Evolutionary conservation across 164 flowering plant genomes (phyloP), one percentile per base, ranked within the genome.

Genomic region (Umbellularia californica): DNA sequence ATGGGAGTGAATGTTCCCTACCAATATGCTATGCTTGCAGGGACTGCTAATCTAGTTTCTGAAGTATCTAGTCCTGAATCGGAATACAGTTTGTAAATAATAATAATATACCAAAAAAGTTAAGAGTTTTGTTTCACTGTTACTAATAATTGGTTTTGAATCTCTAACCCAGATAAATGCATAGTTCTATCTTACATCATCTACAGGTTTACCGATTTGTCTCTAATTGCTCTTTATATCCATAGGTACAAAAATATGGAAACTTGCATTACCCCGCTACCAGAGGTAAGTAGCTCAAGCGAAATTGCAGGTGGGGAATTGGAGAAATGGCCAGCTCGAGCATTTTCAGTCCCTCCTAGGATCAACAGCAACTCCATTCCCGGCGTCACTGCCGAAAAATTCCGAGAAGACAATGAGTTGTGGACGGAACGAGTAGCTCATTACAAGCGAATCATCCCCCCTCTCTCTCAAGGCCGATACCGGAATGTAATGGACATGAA

Each of bases 401-500:
- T 85, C 81, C 74, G 70, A 71, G 92, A 90, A 72, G 97, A 96
- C 72, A 91, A 90, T 68, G 82, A 84, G 58, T 20, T 88, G 20
- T 96, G 99, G 99, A 91, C 86, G 76, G 84, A 86, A 15, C 82
- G 97, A 27, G 83, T 96, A 28, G 11, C 82, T 5, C 83, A 87
- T 64, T 93, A 94, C 84, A 92, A 88, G 71, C 69, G 65, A 23
- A 80, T 91, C 1, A 82, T 88, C 30, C 60, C 74, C 20, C 76
- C 86, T 2, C 70, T 96, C 5, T 4, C 77, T 1, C 84, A 82
- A 72, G 97, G 97, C 60, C 72, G 87, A 55, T 91, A 84, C 78
- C 74, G 99, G 35, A 96, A 95, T 77, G 76, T 93, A 35, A 85
- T 94, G 97, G 99, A 94, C 90, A 94, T 94, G 98, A 96, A 96